Percentiles rank a stretch among this genome's conserved stretches.
Evolutionary conservation across 768 basidiomycete genomes (phyloP).

Genomic region (Boletus rubescentipes): DNA sequence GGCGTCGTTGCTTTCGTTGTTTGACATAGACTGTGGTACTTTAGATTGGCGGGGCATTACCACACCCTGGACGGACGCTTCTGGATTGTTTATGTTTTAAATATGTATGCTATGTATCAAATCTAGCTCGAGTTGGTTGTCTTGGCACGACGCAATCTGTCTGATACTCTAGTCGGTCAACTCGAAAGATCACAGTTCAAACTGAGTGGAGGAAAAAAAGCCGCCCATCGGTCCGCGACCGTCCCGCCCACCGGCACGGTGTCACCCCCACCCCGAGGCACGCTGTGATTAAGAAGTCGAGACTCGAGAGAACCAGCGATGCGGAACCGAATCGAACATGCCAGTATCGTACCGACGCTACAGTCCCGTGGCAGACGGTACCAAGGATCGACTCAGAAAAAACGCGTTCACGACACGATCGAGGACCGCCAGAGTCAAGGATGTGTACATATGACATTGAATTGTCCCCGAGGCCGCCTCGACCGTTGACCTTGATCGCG

Average conservation of each 20-base stretch:
- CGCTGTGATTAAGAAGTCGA: background rate
- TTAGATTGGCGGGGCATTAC: background rate
- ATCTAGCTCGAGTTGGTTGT: background rate
- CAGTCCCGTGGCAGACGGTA: background rate
- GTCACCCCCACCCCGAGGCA: background rate
- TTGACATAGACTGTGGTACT: background rate
- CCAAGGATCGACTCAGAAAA: no score
- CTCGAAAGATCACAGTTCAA: background rate
- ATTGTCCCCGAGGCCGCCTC: background rate
- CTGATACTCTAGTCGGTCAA: no score
- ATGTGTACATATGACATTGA: background rate
- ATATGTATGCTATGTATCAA: background rate
- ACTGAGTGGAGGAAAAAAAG: background rate
- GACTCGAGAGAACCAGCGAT: background rate
- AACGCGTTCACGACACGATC: conserved; percentile 2
- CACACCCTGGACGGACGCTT: background rate
- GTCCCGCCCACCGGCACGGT: background rate
- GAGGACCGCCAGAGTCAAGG: background rate
- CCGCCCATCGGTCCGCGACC: background rate
- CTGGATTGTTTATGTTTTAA: background rate
- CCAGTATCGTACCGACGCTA: background rate
- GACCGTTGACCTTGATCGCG: background rate
- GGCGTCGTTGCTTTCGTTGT: background rate
- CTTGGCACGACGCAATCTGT: no score
- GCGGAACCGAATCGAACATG: conserved; percentile 11